phyloP scores from a whole-genome alignment of 306 rosid species.

The Pyrus bretschneideri region DNA sequence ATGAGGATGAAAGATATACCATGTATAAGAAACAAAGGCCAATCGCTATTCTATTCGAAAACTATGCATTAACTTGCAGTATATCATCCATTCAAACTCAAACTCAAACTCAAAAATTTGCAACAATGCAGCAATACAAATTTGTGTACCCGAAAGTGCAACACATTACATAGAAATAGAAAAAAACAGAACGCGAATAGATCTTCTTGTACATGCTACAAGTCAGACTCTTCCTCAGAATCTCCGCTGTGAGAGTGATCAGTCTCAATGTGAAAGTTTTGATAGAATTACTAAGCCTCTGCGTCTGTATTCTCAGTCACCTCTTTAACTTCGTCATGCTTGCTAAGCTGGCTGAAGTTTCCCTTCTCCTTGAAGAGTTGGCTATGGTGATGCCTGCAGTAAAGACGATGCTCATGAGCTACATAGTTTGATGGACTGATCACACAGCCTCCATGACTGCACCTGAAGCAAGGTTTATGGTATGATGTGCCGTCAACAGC shows the following conservation, averaged over 20 bases:
- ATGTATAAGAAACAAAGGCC: not conserved
- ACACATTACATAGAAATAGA: conserved; percentile 7
- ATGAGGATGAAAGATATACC: too few species aligned
- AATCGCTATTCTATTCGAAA: conserved; percentile 12
- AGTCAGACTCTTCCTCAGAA: conserved; percentile 4
- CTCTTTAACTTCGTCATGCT: conserved; percentile 33
- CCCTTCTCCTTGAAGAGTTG: conserved; percentile 94
- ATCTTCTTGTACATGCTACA: conserved; percentile 14
- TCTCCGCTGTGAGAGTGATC: conserved; percentile 9
- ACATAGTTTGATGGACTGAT: conserved; percentile 90
- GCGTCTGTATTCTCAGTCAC: conserved; percentile 31
- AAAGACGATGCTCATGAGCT: conserved; percentile 79
- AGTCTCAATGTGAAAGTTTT: not conserved
- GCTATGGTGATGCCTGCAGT: conserved; percentile 85
- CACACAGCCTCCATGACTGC: conserved; percentile 84
- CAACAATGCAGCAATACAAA: conserved; percentile 21
- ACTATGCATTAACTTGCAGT: conserved; percentile 12
- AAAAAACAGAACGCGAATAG: conserved; percentile 1
- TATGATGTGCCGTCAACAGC: conserved; percentile 75
- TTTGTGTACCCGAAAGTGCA: not conserved
- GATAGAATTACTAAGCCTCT: conserved; percentile 16
- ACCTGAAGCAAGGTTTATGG: conserved; percentile 77
- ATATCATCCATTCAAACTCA: conserved; percentile 5
- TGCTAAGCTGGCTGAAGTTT: conserved; percentile 75
- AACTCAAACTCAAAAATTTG: conserved; percentile 28